These are phyloP conservation scores for Breynia disticha DNA, from an alignment of 441 rosid species.

Conservation along the genomic window DNA sequence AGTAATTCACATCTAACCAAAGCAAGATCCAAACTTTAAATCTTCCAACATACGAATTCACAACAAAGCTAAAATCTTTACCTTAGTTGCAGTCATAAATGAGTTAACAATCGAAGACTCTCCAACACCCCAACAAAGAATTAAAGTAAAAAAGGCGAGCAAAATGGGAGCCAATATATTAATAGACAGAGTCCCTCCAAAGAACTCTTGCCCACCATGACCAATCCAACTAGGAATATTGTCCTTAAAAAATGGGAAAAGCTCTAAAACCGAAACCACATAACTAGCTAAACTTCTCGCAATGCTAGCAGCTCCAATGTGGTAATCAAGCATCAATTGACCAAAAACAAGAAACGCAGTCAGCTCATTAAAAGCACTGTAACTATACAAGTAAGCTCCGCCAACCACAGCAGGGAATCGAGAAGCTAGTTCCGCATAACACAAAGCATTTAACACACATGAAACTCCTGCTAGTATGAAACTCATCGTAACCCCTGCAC, in stretches of 20 bases:
- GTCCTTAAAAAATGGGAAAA: conserved; percentile 54
- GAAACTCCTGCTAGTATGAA: conserved; percentile 88
- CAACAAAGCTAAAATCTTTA: background rate
- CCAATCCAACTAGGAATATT: conserved; percentile 76
- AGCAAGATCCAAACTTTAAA: no score
- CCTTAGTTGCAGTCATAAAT: conserved; percentile 76
- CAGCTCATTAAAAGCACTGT: conserved; percentile 84
- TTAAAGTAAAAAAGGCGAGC: conserved; percentile 52
- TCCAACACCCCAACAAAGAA: conserved; percentile 68
- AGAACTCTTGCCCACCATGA: conserved; percentile 65
- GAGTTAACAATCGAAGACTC: conserved; percentile 74
- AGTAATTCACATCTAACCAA: background rate
- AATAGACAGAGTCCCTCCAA: conserved; percentile 80
- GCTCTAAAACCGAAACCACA: conserved; percentile 57
- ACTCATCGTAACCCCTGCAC: conserved; percentile 80
- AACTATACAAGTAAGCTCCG: conserved; percentile 88
- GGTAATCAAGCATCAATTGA: conserved; percentile 91
- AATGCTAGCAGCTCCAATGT: conserved; percentile 94
- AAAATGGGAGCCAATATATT: conserved; percentile 70
- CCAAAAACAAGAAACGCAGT: conserved; percentile 90
- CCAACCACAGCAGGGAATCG: conserved; percentile 95
- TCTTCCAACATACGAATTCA: no score
- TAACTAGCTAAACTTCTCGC: conserved; percentile 90
- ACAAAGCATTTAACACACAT: conserved; percentile 80
- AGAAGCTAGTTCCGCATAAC: conserved; percentile 90